Conservation (phyloP, 2,329 filamentous ascomycete genomes). For the Leptographium procerum region DNA sequence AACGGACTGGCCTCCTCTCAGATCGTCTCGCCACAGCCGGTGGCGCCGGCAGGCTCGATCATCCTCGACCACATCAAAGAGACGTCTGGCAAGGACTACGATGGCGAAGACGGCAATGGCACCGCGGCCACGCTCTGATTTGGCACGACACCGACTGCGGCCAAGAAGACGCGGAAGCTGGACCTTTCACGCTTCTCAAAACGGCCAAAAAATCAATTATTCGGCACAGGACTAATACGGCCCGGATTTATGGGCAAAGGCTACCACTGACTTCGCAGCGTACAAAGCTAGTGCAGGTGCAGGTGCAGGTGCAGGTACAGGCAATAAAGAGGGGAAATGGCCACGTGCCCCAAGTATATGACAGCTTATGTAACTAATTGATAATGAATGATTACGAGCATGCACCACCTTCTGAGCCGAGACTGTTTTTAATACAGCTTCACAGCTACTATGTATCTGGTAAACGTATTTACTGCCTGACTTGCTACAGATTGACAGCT, state of each 20-base stretch:
- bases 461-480: neutral
- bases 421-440: too few relatives aligned
- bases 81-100: too few relatives aligned
- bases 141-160: neutral
- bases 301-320: neutral
- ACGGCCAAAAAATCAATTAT: too few relatives aligned
- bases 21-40: too few relatives aligned
- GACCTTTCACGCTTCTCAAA: neutral
- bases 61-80: neutral
- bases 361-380: neutral
- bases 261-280: neutral
- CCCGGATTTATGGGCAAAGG: neutral
- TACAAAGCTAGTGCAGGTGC: neutral
- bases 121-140: neutral
- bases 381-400: neutral
- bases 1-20: too few relatives aligned
- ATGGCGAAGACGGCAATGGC: neutral
- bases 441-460: neutral
- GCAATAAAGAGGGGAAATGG: too few relatives aligned
- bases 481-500: neutral
- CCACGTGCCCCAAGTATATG: neutral
- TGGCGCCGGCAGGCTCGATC: neutral
- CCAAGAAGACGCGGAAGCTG: neutral
- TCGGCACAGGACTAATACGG: neutral
- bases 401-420: too few relatives aligned